Evolutionary conservation across 2,329 filamentous ascomycete genomes (phyloP).

Genomic region (Colletotrichum sp.): DNA sequence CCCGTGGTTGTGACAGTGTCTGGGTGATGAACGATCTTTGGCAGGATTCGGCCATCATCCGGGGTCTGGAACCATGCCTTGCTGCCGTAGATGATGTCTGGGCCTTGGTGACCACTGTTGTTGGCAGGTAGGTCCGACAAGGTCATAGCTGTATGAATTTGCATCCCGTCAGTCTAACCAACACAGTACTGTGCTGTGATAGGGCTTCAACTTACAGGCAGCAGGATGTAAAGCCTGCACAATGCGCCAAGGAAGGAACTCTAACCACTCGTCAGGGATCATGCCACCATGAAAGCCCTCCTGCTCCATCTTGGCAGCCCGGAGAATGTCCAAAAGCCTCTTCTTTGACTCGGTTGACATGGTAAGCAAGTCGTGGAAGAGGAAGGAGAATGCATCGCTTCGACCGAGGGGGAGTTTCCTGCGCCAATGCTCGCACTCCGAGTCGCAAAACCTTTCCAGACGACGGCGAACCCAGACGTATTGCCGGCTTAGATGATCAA

Average conservation of each 20-base stretch:
- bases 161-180: rapidly evolving
- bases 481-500: background rate
- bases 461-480: background rate
- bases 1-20: background rate
- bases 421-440: rapidly evolving
- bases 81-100: background rate
- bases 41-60: background rate
- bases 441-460: background rate
- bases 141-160: background rate
- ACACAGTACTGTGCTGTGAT: background rate
- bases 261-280: background rate
- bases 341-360: background rate
- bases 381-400: background rate
- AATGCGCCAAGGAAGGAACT: background rate
- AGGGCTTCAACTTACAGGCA: background rate
- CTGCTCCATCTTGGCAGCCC: background rate
- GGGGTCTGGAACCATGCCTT: background rate
- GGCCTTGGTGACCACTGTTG: background rate
- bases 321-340: background rate
- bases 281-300: background rate
- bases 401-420: background rate
- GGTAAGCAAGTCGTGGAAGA: background rate
- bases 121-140: background rate
- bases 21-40: background rate
- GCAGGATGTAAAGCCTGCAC: background rate